These are phyloP conservation scores for Chaetomium globosum DNA, from an alignment of 2,329 filamentous ascomycete genomes.

Conservation along the genomic window DNA sequence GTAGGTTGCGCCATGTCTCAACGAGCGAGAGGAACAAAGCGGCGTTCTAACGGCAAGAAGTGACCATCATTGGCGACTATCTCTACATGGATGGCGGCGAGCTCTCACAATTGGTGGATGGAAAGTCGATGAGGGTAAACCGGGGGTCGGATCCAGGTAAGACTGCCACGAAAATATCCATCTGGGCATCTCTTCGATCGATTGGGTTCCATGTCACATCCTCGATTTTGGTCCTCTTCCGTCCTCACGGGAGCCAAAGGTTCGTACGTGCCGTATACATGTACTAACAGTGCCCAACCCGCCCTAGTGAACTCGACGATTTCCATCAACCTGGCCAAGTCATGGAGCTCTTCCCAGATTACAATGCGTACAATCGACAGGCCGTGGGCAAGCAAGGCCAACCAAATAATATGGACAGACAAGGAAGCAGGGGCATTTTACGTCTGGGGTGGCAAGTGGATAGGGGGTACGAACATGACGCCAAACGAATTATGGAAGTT, in stretches of 20 bases:
- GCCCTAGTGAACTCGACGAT: slow-evolving; percentile 32
- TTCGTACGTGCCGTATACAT: not conserved
- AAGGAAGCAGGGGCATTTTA: slow-evolving; percentile 21
- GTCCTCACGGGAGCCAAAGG: not conserved
- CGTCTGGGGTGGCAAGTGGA: slow-evolving; percentile 29
- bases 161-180: not conserved
- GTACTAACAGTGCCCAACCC: not conserved
- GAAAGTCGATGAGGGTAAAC: not conserved
- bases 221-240: not conserved
- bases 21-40: not conserved
- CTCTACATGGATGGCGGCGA: slow-evolving; percentile 34
- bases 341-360: slow-evolving; percentile 26
- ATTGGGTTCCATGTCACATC: not conserved
- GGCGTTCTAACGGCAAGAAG: slow-evolving; percentile 12
- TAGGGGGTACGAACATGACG: slow-evolving; percentile 17
- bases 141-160: slow-evolving; percentile 5
- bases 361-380: slow-evolving; percentile 17
- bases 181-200: not conserved
- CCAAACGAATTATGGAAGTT: slow-evolving; percentile 30
- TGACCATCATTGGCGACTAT: slow-evolving; percentile 30
- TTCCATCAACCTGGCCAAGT: slow-evolving; percentile 33
- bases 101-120: slow-evolving; percentile 24
- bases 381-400: slow-evolving; percentile 15
- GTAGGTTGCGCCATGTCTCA: slow-evolving; percentile 11
- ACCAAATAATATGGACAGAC: slow-evolving; percentile 26